Evolutionary conservation across 208 protist genomes (phyloP), one percentile per base, ranked within the genome.

Genomic region (Acanthamoeba royreba): DNA sequence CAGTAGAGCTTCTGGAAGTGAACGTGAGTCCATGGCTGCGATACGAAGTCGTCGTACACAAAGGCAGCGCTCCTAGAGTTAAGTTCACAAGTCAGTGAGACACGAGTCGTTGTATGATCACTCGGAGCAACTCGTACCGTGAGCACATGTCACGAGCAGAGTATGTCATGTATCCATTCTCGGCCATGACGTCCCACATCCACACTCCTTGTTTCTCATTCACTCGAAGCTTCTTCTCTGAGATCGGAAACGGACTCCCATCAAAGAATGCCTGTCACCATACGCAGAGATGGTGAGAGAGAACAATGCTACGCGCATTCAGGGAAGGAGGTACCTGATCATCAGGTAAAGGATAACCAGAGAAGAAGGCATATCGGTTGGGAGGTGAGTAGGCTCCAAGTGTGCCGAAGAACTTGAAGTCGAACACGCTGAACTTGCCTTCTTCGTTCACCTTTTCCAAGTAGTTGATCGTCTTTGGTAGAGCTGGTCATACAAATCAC

Each of bases 1-100:
- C 69, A 81, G 40, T 33, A 81, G 69, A 81, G 43, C 19, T 81
- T 42, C 69, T 81, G 69, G 69, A 81, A 81, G 69, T 81, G 69
- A 5, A 81, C 69, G 33, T 81, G 40, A 5, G 69, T 81, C 69
- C 69, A 81, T 2, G 69, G 69, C 40, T 42, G 69, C 40, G 69
- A 81, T 42, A 81, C 69, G 8, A 81, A 81, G 38, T 81, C 69
- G 38, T 81, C 69, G 40, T 81, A 81, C 13, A 81, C 69, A 28
- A 81, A 81, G 8, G 38, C 13, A 17, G 69, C 69, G 11, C 25
- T 22, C 0, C 69, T 81, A 28, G 9, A 35, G 9, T 17, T 25
- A 28, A 4, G 19, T 17, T 17, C 55, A 22, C 15, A 22, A 58
- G 22, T 13, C 49, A 58, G n/a, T n/a, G 49, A 58, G 13, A 58